These are phyloP conservation scores for Calocera cornea DNA, from an alignment of 768 basidiomycete species.

Conservation along the genomic window DNA sequence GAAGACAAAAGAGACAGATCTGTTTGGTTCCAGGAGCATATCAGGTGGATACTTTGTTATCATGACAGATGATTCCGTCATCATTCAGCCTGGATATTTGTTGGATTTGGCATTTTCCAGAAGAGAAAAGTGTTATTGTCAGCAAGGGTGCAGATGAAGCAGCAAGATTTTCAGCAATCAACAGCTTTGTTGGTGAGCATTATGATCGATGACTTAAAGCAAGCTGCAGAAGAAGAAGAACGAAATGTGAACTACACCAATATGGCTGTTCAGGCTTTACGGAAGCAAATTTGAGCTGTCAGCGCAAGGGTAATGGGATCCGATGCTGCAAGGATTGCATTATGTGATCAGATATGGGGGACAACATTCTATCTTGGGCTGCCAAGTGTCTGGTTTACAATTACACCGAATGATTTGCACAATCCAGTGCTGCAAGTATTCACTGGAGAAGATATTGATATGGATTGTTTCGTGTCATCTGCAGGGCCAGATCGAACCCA, in stretches of 20 bases:
- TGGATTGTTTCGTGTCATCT: constrained; percentile 26
- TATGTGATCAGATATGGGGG: constrained; percentile 27
- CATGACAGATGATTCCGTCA: constrained; percentile 5
- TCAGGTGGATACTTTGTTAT: constrained; percentile 5
- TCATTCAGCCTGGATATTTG: constrained; percentile 3
- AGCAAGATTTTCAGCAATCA: not conserved
- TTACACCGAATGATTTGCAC: constrained; percentile 31
- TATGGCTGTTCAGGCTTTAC: constrained; percentile 7
- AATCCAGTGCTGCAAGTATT: constrained; percentile 36
- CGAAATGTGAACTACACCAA: not conserved
- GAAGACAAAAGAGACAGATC: constrained; percentile 13
- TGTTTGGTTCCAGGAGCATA: constrained; percentile 5
- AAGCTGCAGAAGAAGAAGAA: not conserved
- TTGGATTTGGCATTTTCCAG: constrained; percentile 2
- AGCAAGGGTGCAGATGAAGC: not conserved
- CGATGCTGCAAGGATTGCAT: not conserved
- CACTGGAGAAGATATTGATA: constrained; percentile 31
- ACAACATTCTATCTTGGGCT: constrained; percentile 22
- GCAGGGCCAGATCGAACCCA: constrained; percentile 19
- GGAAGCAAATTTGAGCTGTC: constrained; percentile 12
- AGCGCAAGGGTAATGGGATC: constrained; percentile 16
- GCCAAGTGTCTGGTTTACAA: constrained; percentile 32
- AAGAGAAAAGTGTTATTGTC: not conserved
- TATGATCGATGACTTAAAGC: not conserved
- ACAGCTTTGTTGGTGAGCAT: not conserved